Percentiles rank a stretch among this genome's conserved stretches.
phyloP scores from a whole-genome alignment of 2,329 filamentous ascomycete species.

The Daldinia sp. region DNA sequence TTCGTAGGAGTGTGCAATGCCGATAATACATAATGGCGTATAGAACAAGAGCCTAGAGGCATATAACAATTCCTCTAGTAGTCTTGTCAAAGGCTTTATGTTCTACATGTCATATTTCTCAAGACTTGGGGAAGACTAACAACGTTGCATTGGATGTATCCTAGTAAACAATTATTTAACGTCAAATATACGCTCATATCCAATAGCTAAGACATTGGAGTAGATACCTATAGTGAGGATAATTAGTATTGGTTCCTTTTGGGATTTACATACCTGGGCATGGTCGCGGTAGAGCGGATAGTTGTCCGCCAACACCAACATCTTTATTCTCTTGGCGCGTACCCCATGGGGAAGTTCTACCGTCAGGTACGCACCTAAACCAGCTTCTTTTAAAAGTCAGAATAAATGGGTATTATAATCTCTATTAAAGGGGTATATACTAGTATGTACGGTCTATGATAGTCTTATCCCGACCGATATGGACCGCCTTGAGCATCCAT shows the following conservation, averaged over 20 bases:
- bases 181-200: neutral
- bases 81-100: neutral
- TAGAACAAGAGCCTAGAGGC: neutral
- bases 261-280: neutral
- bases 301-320: neutral
- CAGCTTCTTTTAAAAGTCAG: neutral
- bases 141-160: neutral
- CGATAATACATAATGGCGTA: neutral
- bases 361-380: neutral
- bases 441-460: conserved; percentile 3
- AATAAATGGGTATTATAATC: conserved; percentile 4
- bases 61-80: neutral
- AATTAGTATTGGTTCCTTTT: neutral
- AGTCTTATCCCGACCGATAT: neutral
- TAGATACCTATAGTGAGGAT: neutral
- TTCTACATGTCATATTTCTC: neutral
- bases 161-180: neutral
- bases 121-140: neutral
- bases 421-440: conserved; percentile 14
- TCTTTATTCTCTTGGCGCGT: neutral
- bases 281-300: conserved; percentile 4
- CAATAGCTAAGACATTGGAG: neutral
- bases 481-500: neutral
- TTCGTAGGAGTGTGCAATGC: too few relatives aligned
- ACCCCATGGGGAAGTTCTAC: neutral